Percentiles rank a stretch among this genome's conserved stretches.
Conservation (phyloP, 139 green algal genomes). For the Eudorina sp. region DNA sequence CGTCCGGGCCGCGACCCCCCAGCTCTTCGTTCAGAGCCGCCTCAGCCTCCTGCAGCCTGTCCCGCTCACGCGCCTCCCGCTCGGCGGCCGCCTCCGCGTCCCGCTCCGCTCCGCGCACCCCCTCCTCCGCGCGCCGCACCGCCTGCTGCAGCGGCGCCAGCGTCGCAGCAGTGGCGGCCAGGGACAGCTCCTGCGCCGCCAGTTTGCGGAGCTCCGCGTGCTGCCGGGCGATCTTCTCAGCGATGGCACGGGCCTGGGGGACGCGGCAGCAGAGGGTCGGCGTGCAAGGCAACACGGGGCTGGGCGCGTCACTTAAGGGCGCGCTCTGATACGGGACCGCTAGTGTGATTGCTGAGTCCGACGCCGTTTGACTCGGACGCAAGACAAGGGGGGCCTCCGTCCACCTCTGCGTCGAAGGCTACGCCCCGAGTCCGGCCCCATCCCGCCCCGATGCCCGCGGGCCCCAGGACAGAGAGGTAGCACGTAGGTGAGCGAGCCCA, state of each 20-base stretch:
- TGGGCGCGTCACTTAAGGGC: not conserved
- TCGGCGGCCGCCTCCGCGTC: not conserved
- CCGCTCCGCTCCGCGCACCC: not conserved
- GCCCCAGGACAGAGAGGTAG: too few relatives aligned
- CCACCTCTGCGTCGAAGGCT: too few relatives aligned
- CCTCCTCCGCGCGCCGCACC: not conserved
- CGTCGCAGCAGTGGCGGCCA: too few relatives aligned
- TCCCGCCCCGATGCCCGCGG: too few relatives aligned
- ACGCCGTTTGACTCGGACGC: too few relatives aligned
- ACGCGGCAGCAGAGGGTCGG: constrained; percentile 82
- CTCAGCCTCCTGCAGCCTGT: not conserved
- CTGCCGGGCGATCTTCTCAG: not conserved
- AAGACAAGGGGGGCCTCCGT: too few relatives aligned
- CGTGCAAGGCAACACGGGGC: not conserved
- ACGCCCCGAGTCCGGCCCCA: too few relatives aligned
- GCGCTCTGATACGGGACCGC: too few relatives aligned
- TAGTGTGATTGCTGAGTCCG: too few relatives aligned
- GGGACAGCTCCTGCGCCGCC: not conserved
- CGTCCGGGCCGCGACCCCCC: not conserved
- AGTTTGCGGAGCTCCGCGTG: not conserved
- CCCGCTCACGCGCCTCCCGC: not conserved
- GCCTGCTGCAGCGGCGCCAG: not conserved
- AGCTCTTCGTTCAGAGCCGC: not conserved
- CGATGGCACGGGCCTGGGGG: not conserved
- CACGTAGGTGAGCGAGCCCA: too few relatives aligned